A percentile compares a stretch with the other conserved stretches of the same genome.
Evolutionary conservation across 2,329 filamentous ascomycete genomes (phyloP).

Genomic region (Didymella glomerata): DNA sequence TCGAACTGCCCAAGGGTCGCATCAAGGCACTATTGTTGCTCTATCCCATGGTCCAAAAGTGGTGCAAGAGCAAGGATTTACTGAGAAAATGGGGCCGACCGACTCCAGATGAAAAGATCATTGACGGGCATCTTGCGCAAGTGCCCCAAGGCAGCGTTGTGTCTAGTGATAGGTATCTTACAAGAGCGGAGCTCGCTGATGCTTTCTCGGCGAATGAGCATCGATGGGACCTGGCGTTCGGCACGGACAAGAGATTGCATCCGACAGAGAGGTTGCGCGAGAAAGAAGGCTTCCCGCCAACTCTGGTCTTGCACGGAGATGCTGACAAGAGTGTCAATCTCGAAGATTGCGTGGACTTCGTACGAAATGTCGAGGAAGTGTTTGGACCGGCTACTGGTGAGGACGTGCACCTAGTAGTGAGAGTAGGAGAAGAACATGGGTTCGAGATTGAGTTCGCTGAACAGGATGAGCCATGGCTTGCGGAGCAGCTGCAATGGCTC

Average conservation of each 20-base stretch:
- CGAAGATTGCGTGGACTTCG: slow-evolving; percentile 22
- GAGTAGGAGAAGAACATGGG: slow-evolving; percentile 21
- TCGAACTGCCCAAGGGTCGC: slow-evolving; percentile 3
- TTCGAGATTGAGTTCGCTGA: slow-evolving; percentile 20
- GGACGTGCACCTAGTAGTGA: not conserved
- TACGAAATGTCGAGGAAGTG: slow-evolving; percentile 11
- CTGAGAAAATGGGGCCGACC: slow-evolving; percentile 10
- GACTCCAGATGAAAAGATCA: slow-evolving; percentile 1
- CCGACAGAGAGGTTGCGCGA: slow-evolving; percentile 20
- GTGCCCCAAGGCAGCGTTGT: slow-evolving; percentile 1
- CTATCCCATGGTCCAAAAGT: slow-evolving; percentile 18
- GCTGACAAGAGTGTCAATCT: slow-evolving; percentile 6
- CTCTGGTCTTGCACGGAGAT: slow-evolving; percentile 22
- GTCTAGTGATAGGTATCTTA: slow-evolving; percentile 1
- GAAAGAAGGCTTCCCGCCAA: slow-evolving; percentile 1
- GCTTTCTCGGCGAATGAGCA: slow-evolving; percentile 12
- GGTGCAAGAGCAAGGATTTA: slow-evolving; percentile 16
- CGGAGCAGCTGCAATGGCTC: slow-evolving; percentile 10
- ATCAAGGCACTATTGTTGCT: slow-evolving; percentile 10
- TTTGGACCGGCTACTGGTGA: slow-evolving; percentile 3
- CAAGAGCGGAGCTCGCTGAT: slow-evolving; percentile 7
- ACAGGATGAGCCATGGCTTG: slow-evolving; percentile 23
- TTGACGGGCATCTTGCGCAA: slow-evolving; percentile 10
- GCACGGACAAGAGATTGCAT: slow-evolving; percentile 9
- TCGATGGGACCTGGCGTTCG: slow-evolving; percentile 7